Conservation (phyloP, 768 basidiomycete species). For the Lentinus brumalis region DNA sequence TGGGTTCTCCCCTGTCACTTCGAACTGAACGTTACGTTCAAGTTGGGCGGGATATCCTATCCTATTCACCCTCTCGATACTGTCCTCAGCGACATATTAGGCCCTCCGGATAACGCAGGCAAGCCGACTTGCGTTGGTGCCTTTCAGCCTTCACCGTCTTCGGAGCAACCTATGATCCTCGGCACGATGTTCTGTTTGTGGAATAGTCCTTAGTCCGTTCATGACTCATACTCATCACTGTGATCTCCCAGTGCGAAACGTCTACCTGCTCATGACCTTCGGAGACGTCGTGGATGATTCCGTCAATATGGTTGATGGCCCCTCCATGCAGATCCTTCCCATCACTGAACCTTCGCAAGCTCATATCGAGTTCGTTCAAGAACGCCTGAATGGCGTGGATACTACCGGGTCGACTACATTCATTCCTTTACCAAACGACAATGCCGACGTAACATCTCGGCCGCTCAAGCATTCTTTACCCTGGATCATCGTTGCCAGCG, state of each 20-base stretch:
- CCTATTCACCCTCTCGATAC: conserved; percentile 40
- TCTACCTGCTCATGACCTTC: conserved; percentile 37
- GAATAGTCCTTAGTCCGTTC: neutral
- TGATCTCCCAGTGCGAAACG: conserved; percentile 35
- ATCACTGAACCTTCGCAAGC: conserved; percentile 26
- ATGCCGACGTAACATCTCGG: conserved; percentile 14
- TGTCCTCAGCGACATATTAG: conserved; percentile 21
- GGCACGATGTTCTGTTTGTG: conserved; percentile 38
- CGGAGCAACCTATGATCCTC: conserved; percentile 20
- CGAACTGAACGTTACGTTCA: conserved; percentile 38
- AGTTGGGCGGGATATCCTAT: conserved; percentile 33
- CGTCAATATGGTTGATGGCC: neutral
- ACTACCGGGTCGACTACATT: conserved; percentile 29
- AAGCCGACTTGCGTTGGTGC: conserved; percentile 32
- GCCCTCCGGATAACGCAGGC: conserved; percentile 24
- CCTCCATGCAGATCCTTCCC: conserved; percentile 36
- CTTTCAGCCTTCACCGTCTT: conserved; percentile 30
- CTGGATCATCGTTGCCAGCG: conserved; percentile 29
- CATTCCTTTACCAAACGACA: conserved; percentile 19
- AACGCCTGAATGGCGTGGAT: conserved; percentile 33
- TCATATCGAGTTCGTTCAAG: conserved; percentile 34
- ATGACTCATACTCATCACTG: too few species aligned
- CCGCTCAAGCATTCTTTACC: conserved; percentile 26
- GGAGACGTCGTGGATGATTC: conserved; percentile 26
- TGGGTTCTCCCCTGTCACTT: conserved; percentile 37